Evolutionary conservation across 495 filamentous ascomycete species (phyloP).

Genomic region (Hypoxylon rickii): DNA sequence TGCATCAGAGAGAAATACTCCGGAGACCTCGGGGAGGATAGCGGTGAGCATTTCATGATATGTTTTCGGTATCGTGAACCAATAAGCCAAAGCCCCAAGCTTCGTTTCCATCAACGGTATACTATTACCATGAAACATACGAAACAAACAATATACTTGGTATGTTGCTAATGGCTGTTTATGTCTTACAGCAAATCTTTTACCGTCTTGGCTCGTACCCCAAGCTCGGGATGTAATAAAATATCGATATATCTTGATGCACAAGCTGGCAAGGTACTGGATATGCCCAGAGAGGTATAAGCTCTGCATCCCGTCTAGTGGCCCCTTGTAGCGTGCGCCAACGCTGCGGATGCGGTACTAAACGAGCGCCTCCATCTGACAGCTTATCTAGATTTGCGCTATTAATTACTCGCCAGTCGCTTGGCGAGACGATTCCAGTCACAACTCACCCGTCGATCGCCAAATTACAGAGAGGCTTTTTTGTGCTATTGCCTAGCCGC

Average conservation of each 20-base stretch:
- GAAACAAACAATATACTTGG: constrained; percentile 17
- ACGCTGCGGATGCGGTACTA: constrained; percentile 23
- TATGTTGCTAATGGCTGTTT: neutral
- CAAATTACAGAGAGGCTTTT: constrained; percentile 23
- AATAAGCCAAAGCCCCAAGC: no score
- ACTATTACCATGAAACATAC: constrained; percentile 13
- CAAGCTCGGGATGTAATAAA: constrained; percentile 22
- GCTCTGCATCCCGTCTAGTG: constrained; percentile 15
- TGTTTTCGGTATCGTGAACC: neutral
- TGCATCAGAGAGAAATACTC: constrained; percentile 23
- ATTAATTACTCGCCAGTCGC: constrained; percentile 36
- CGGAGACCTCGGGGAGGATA: constrained; percentile 5
- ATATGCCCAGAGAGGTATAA: constrained; percentile 25
- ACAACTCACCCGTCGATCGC: constrained; percentile 18
- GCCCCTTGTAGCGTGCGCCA: constrained; percentile 24
- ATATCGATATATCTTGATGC: no score
- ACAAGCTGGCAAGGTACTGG: no score
- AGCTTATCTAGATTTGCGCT: constrained; percentile 38
- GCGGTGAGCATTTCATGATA: constrained; percentile 18
- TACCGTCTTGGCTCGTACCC: constrained; percentile 18
- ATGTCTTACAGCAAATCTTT: neutral
- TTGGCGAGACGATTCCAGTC: constrained; percentile 25
- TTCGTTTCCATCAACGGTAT: constrained; percentile 2
- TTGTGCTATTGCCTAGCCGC: constrained; percentile 14
- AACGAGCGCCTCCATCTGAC: constrained; percentile 24